Evolutionary conservation across 805 yeast genomes (phyloP).

Genomic region (Nakazawaea ernobii): DNA sequence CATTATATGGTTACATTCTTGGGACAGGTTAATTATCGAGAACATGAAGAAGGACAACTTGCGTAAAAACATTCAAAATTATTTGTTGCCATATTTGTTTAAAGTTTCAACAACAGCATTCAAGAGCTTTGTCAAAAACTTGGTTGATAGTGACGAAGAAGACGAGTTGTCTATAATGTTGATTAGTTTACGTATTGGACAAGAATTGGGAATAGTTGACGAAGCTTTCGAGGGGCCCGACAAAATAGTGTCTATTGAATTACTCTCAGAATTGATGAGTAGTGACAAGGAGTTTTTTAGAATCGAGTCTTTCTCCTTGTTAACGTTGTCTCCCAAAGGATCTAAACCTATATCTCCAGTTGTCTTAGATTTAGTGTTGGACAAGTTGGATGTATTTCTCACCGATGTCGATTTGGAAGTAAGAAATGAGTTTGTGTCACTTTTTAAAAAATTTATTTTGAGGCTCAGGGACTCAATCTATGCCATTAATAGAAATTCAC

Average conservation of each 20-base stretch:
- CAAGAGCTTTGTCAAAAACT: conserved; percentile 29
- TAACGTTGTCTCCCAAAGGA: conserved; percentile 56
- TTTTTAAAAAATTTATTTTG: conserved; percentile 54
- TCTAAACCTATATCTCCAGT: conserved; percentile 47
- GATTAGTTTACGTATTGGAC: conserved; percentile 58
- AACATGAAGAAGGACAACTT: conserved; percentile 27
- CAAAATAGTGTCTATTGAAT: conserved; percentile 28
- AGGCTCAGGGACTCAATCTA: conserved; percentile 68
- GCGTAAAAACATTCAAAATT: conserved; percentile 46
- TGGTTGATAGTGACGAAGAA: conserved; percentile 21
- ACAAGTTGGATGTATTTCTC: conserved; percentile 44
- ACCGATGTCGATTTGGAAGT: conserved; percentile 64
- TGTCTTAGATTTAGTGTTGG: conserved; percentile 37
- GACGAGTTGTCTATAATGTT: conserved; percentile 36
- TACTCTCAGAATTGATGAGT: conserved; percentile 37
- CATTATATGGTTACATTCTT: conserved; percentile 41
- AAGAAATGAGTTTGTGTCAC: conserved; percentile 59
- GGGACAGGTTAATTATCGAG: conserved; percentile 38
- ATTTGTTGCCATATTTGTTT: conserved; percentile 61
- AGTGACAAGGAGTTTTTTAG: conserved; percentile 37
- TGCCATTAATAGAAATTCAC: conserved; percentile 45
- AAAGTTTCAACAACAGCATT: conserved; percentile 41
- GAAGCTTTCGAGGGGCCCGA: conserved; percentile 39
- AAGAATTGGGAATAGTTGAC: conserved; percentile 45
- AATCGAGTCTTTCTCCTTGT: conserved; percentile 52